These are phyloP conservation scores for Pseudocercospora fijiensis DNA, from an alignment of 2,329 filamentous ascomycete genomes.

Conservation along the genomic window DNA sequence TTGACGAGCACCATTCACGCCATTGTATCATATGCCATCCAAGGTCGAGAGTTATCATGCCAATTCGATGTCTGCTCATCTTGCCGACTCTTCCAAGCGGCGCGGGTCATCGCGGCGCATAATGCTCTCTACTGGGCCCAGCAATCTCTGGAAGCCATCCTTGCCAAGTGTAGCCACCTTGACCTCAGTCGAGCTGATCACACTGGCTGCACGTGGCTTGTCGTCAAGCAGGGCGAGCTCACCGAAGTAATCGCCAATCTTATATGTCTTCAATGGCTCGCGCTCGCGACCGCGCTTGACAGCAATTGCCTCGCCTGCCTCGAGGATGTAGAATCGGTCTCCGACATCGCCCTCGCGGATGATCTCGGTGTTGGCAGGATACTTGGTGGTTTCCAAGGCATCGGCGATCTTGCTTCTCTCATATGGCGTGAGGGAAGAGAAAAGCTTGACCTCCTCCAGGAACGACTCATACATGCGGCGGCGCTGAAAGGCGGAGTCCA, in stretches of 20 bases:
- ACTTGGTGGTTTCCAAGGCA: slow-evolving; percentile 88
- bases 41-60: not conserved
- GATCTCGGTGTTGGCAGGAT: slow-evolving; percentile 73
- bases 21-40: not conserved
- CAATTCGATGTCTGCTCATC: slow-evolving; percentile 9
- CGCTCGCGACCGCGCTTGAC: slow-evolving; percentile 72
- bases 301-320: slow-evolving; percentile 81
- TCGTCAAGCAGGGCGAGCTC: slow-evolving; percentile 93
- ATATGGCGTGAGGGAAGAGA: slow-evolving; percentile 80
- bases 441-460: slow-evolving; percentile 85
- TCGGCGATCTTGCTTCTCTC: slow-evolving; percentile 97
- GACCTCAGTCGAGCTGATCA: slow-evolving; percentile 79
- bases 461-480: slow-evolving; percentile 97
- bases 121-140: slow-evolving; percentile 91
- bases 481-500: slow-evolving; percentile 96
- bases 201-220: slow-evolving; percentile 84
- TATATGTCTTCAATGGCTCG: slow-evolving; percentile 74
- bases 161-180: slow-evolving; percentile 92
- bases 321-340: slow-evolving; percentile 86
- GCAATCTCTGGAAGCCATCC: slow-evolving; percentile 87
- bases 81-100: slow-evolving; percentile 36
- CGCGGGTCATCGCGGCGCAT: slow-evolving; percentile 73
- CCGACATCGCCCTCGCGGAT: slow-evolving; percentile 91
- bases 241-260: slow-evolving; percentile 94
- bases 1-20: not conserved